Conservation (phyloP, 768 basidiomycete genomes). For the Rickenella mellea region DNA sequence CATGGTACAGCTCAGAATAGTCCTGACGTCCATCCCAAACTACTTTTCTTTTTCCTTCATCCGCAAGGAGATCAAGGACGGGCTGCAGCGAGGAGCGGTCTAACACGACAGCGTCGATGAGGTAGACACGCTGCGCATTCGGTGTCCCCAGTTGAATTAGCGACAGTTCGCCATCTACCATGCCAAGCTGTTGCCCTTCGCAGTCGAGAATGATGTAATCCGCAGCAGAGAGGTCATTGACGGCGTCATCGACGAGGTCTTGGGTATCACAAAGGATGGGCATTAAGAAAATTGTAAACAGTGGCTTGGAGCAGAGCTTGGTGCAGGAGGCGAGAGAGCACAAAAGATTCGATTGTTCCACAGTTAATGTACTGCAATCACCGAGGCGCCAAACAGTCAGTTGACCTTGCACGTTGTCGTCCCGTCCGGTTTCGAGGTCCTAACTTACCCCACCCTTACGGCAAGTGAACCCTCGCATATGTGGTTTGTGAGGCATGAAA, state of each 20-base stretch:
- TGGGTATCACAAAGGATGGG: slow-evolving; percentile 9
- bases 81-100: slow-evolving; percentile 11
- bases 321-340: no score
- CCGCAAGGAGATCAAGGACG: slow-evolving; percentile 20
- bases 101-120: slow-evolving; percentile 28
- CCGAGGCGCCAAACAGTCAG: no score
- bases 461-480: no score
- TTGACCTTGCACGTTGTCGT: no score
- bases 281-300: no score
- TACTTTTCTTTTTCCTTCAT: slow-evolving; percentile 23
- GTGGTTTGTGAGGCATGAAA: no score
- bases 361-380: no score
- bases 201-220: slow-evolving; percentile 26
- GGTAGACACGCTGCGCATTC: slow-evolving; percentile 21
- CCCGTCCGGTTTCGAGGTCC: no score
- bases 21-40: slow-evolving; percentile 36
- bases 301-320: no score
- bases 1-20: slow-evolving; percentile 23
- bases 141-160: slow-evolving; percentile 26
- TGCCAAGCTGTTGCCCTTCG: slow-evolving; percentile 27
- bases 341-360: no score
- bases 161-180: slow-evolving; percentile 20
- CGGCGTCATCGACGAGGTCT: slow-evolving; percentile 1
- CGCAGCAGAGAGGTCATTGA: slow-evolving; percentile 3
- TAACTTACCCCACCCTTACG: no score